These are phyloP conservation scores for Globisporangium paroecandrum DNA, from an alignment of 352 stramenopile species.

Conservation along the genomic window DNA sequence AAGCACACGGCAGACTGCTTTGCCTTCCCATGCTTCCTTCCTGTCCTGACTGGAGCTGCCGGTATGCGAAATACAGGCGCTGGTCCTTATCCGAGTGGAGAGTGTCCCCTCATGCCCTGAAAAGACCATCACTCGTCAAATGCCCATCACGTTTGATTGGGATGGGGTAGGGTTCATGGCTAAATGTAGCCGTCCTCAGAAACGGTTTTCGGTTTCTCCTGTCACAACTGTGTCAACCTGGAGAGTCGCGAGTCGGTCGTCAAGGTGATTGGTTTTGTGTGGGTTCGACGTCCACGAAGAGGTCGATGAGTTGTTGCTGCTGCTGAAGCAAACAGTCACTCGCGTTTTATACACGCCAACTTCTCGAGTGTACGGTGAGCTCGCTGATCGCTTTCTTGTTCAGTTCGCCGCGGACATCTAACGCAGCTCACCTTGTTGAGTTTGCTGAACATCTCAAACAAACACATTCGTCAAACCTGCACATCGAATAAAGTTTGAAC, in stretches of 20 bases:
- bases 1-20: neutral
- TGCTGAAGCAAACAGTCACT: too few species aligned
- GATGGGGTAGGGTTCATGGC: neutral
- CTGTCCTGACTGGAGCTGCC: neutral
- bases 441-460: too few species aligned
- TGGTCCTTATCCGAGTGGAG: neutral
- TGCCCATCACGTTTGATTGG: neutral
- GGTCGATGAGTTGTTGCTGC: too few species aligned
- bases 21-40: too few species aligned
- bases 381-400: too few species aligned
- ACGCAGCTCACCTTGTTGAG: too few species aligned
- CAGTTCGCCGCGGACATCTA: too few species aligned
- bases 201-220: slow-evolving; percentile 1
- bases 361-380: neutral
- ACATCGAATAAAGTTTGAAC: too few species aligned
- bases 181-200: slow-evolving; percentile 1
- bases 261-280: neutral
- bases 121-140: neutral
- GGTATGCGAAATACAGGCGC: neutral
- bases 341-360: neutral
- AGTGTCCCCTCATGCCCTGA: neutral
- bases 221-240: neutral
- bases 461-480: too few species aligned
- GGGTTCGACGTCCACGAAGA: too few species aligned
- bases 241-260: too few species aligned